Evolutionary conservation across 257 asterid species (phyloP).

Genomic region (Fraxinus cuspidata): DNA sequence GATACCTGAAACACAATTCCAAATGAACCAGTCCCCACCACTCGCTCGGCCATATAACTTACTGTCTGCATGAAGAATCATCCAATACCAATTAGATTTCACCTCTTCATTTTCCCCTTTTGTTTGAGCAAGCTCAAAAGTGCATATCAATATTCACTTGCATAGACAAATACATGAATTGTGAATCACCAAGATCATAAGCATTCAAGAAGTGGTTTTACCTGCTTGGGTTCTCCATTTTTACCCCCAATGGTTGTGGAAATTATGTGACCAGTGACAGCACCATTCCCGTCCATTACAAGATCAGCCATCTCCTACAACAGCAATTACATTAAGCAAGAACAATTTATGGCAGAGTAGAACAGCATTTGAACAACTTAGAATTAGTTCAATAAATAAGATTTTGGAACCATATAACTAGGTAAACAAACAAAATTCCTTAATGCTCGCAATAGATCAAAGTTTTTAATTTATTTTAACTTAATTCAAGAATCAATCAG

Average conservation of each 20-base stretch:
- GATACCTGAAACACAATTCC: constrained; percentile 48
- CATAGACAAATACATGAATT: background rate
- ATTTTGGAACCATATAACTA: background rate
- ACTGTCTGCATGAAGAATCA: constrained; percentile 43
- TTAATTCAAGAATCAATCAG: background rate
- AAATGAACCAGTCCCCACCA: constrained; percentile 60
- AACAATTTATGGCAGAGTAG: constrained; percentile 1
- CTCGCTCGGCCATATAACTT: constrained; percentile 66
- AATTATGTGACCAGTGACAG: constrained; percentile 88
- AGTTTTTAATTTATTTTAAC: background rate
- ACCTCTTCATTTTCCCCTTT: background rate
- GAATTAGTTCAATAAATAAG: background rate
- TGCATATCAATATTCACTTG: background rate
- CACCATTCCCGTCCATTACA: constrained; percentile 64
- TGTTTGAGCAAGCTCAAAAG: background rate
- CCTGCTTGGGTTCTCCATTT: constrained; percentile 98
- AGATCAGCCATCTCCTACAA: constrained; percentile 79
- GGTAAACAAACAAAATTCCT: background rate
- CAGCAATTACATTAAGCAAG: constrained; percentile 23
- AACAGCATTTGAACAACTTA: background rate
- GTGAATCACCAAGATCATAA: background rate
- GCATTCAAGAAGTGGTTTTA: constrained; percentile 23
- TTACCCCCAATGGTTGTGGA: constrained; percentile 92
- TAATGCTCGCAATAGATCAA: background rate
- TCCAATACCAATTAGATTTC: background rate